Conservation (phyloP, 805 yeast genomes). For the Candida anglica region DNA sequence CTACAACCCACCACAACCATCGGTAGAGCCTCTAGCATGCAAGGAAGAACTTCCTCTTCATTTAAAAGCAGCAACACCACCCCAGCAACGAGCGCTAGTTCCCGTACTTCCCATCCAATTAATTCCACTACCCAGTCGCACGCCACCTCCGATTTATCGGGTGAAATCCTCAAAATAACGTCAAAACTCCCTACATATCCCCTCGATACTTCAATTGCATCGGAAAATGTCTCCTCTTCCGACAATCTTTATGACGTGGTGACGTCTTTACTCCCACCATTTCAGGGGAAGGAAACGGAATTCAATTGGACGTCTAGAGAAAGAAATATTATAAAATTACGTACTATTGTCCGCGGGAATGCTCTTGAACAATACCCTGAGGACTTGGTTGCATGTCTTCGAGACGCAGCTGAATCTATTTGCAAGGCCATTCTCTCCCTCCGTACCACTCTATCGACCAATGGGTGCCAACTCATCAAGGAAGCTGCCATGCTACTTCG, state of each 20-base stretch:
- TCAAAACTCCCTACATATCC: slow-evolving; percentile 26
- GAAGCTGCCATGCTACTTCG: slow-evolving; percentile 52
- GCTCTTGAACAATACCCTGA: slow-evolving; percentile 35
- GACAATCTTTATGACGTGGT: slow-evolving; percentile 15
- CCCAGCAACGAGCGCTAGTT: no score
- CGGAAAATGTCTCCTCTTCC: slow-evolving; percentile 21
- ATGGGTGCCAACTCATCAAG: slow-evolving; percentile 73
- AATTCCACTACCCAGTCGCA: no score
- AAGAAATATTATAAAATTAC: slow-evolving; percentile 48
- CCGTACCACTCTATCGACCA: slow-evolving; percentile 75
- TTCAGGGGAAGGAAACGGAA: slow-evolving; percentile 80
- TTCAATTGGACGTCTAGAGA: slow-evolving; percentile 81
- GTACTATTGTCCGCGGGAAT: slow-evolving; percentile 62
- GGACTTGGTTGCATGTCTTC: slow-evolving; percentile 27
- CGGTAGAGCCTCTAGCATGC: no score
- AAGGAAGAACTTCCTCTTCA: no score
- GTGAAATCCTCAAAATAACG: slow-evolving; percentile 12
- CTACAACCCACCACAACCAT: no score
- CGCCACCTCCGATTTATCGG: no score
- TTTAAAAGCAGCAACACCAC: no score
- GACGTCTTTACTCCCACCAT: slow-evolving; percentile 25
- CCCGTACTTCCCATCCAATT: no score
- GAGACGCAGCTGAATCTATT: slow-evolving; percentile 47
- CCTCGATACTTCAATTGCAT: slow-evolving; percentile 33
- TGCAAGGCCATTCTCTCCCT: slow-evolving; percentile 66